A percentile compares a stretch with the other conserved stretches of the same genome.
phyloP scores from a whole-genome alignment of 2,329 filamentous ascomycete genomes.

The Botrytis cinerea region DNA sequence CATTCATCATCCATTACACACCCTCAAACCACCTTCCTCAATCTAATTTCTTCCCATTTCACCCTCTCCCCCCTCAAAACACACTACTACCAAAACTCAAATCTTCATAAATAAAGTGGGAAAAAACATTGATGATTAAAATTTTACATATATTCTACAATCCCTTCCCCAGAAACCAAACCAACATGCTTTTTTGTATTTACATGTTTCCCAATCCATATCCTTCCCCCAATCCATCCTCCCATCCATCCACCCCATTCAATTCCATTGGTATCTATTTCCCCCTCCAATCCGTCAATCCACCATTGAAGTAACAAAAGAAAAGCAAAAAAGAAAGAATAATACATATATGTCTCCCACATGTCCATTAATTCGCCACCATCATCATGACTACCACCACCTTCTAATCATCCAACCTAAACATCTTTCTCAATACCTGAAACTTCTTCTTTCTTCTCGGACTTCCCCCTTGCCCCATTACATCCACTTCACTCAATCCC shows the following conservation, averaged over 20 bases:
- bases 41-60: background rate
- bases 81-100: background rate
- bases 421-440: slow-evolving; percentile 63
- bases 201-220: background rate
- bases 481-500: slow-evolving; percentile 32
- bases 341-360: background rate
- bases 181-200: background rate
- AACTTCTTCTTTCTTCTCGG: slow-evolving; percentile 66
- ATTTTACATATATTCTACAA: background rate
- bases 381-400: too few relatives aligned
- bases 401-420: slow-evolving; percentile 57
- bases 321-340: background rate
- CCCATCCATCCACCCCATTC: background rate
- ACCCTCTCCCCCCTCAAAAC: background rate
- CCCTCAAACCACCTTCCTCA: too few relatives aligned
- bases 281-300: background rate
- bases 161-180: background rate
- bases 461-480: slow-evolving; percentile 23
- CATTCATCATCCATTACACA: too few relatives aligned
- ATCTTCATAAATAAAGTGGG: background rate
- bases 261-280: background rate
- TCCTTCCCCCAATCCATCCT: background rate
- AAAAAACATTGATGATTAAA: background rate
- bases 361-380: background rate
- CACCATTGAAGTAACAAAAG: background rate